These are phyloP conservation scores for Dioszegia aurantiaca DNA, from an alignment of 768 basidiomycete species.

Conservation along the genomic window DNA sequence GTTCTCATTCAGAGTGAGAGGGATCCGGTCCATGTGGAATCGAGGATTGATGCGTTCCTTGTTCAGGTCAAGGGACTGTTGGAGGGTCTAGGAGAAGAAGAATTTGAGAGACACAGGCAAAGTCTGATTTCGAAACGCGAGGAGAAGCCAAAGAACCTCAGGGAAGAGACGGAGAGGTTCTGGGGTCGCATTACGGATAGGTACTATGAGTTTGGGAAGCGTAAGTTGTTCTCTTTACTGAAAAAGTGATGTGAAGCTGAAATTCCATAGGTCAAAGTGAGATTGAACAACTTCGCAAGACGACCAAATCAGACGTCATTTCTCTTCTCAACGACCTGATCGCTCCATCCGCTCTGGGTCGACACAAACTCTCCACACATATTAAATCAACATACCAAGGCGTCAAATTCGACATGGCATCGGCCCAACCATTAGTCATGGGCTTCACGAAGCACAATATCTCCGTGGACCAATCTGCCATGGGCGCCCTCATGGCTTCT, in stretches of 20 bases:
- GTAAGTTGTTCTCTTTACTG: slow-evolving; percentile 58
- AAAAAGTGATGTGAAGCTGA: slow-evolving; percentile 11
- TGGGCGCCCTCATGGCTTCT: slow-evolving; percentile 59
- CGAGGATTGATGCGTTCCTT: slow-evolving; percentile 83
- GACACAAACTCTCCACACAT: slow-evolving; percentile 82
- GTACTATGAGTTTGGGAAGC: slow-evolving; percentile 79
- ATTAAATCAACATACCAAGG: slow-evolving; percentile 64
- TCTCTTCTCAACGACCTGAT: slow-evolving; percentile 67
- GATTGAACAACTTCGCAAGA: slow-evolving; percentile 61
- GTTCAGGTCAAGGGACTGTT: slow-evolving; percentile 67
- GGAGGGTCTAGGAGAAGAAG: slow-evolving; percentile 65
- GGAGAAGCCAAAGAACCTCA: slow-evolving; percentile 83
- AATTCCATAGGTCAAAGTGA: slow-evolving; percentile 65
- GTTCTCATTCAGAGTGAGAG: slow-evolving; percentile 88
- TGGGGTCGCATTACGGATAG: slow-evolving; percentile 71
- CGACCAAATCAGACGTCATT: slow-evolving; percentile 74
- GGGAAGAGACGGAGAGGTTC: slow-evolving; percentile 67
- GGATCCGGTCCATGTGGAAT: slow-evolving; percentile 72
- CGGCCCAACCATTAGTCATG: slow-evolving; percentile 63
- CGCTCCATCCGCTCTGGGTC: slow-evolving; percentile 65
- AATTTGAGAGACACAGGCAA: slow-evolving; percentile 73
- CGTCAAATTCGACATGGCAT: slow-evolving; percentile 62
- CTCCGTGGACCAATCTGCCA: slow-evolving; percentile 58
- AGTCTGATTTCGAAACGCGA: slow-evolving; percentile 76
- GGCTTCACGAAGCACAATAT: slow-evolving; percentile 58